Percentiles rank a stretch among this genome's conserved stretches.
phyloP scores from a whole-genome alignment of 257 asterid species.

The Nicotiana sylvestris region DNA sequence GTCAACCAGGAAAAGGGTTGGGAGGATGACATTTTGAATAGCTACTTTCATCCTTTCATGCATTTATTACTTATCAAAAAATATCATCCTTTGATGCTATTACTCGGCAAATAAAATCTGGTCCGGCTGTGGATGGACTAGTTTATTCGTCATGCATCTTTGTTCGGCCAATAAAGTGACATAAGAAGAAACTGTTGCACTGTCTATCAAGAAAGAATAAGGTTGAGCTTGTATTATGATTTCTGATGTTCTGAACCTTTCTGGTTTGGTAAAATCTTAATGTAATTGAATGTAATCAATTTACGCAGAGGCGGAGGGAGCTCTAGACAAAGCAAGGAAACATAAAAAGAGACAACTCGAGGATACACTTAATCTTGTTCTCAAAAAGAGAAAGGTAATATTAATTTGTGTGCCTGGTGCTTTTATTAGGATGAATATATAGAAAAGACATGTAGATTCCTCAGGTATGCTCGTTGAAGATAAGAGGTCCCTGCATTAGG shows the following conservation, averaged over 20 bases:
- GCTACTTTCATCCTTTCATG: neutral
- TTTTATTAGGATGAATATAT: too few species aligned
- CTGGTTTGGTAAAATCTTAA: neutral
- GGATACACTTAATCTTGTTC: conserved; percentile 87
- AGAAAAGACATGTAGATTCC: too few species aligned
- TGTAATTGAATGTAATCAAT: neutral
- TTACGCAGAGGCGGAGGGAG: conserved; percentile 96
- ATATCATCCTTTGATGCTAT: neutral
- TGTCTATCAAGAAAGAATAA: neutral
- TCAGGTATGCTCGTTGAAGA: too few species aligned
- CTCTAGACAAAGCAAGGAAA: conserved; percentile 96
- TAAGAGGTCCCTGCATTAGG: too few species aligned
- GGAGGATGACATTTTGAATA: neutral
- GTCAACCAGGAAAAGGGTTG: neutral
- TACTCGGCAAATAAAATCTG: neutral
- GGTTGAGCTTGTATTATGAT: neutral
- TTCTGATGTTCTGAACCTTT: neutral
- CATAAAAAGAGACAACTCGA: conserved; percentile 98
- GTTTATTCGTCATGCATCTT: neutral
- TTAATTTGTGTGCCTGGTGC: neutral
- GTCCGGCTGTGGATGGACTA: neutral
- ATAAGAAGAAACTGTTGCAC: neutral
- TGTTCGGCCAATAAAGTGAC: neutral
- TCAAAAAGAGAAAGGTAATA: conserved; percentile 87
- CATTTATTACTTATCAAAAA: neutral